Base-by-base conservation (phyloP, 495 filamentous ascomycete species). In the Tuber borchii region DNA sequence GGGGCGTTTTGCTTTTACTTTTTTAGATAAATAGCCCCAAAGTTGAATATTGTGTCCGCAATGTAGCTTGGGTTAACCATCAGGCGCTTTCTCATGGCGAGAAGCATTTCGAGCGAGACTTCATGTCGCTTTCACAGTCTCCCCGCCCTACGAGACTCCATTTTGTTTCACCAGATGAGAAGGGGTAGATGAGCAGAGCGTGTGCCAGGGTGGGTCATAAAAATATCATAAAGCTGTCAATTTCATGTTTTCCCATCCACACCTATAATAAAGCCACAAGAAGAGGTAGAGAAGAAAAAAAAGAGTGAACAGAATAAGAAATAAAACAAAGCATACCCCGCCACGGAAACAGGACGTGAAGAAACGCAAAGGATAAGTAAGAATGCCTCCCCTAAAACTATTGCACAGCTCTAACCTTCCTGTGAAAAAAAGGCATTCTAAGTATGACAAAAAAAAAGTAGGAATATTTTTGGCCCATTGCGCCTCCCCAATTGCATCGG, bases 221-320 rank as follows among this genome's bases (percentile, higher is more conserved):
- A 5, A 65, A 65, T 31, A 65, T 31, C 56, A 31, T n/a, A 17
- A 65, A 65, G 56, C n/a, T 65, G 26, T 65, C 56, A 65, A 65
- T 65, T 65, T 65, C n/a, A 65, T 65, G 12, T 12, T 16, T 22
- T 7, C 56, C 56, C 56, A 65, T 9, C 12, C 56, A 31, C 56
- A 31, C 3, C 26, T 31, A 26, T 17, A 26, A 31, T 65, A n/a
- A 56, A 56, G 56, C 56, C 56, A 12, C 12, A 6, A 16, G 56
- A 46, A 46, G 45, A 31, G 31, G 20, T 2, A 4, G 7, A 31
- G 10, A 37, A 37, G 34, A 37, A 37, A 65, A 48, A 22, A 61
- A 74, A 72, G n/a, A 74, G 48, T 72, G 34, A 16, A 37, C 12
- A 76, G 26, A 56, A 45, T 43, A 73, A 68, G 65, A 72, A 79